These are phyloP conservation scores for Xanthoceras sorbifolium DNA, from an alignment of 345 rosid species.

Conservation along the genomic window DNA sequence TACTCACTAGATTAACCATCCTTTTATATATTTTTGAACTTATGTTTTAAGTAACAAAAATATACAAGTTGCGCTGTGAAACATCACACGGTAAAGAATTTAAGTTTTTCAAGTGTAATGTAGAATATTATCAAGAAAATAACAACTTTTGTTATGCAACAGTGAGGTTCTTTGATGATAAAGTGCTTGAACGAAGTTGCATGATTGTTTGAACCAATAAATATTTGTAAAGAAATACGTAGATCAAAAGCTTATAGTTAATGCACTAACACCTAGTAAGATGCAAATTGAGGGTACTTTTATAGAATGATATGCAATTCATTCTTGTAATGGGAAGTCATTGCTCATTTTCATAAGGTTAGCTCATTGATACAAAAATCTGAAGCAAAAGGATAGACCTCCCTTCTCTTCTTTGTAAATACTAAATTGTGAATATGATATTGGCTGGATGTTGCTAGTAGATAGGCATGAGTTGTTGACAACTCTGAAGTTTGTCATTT, in stretches of 20 bases:
- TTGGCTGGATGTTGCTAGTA: background rate
- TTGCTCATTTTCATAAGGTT: background rate
- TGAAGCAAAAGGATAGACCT: background rate
- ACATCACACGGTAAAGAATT: background rate
- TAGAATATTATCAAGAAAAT: background rate
- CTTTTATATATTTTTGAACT: too few species aligned
- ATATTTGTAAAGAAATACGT: background rate
- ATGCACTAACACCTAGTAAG: background rate
- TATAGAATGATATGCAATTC: background rate
- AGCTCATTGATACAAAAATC: background rate
- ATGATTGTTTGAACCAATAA: background rate
- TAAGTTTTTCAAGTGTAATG: background rate
- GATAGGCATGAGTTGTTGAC: background rate
- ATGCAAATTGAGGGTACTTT: background rate
- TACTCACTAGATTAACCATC: too few species aligned
- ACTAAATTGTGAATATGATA: background rate
- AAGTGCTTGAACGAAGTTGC: background rate
- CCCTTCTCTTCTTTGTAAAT: background rate
- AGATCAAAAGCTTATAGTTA: background rate
- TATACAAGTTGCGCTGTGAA: background rate
- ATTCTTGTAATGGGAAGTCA: background rate
- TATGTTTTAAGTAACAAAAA: too few species aligned
- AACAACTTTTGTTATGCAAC: background rate
- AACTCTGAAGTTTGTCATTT: background rate
- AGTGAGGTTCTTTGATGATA: background rate